Percentiles rank a stretch among this genome's conserved stretches.
Evolutionary conservation across 2,329 filamentous ascomycete genomes (phyloP).

Genomic region (Cladophialophora chaetospira): DNA sequence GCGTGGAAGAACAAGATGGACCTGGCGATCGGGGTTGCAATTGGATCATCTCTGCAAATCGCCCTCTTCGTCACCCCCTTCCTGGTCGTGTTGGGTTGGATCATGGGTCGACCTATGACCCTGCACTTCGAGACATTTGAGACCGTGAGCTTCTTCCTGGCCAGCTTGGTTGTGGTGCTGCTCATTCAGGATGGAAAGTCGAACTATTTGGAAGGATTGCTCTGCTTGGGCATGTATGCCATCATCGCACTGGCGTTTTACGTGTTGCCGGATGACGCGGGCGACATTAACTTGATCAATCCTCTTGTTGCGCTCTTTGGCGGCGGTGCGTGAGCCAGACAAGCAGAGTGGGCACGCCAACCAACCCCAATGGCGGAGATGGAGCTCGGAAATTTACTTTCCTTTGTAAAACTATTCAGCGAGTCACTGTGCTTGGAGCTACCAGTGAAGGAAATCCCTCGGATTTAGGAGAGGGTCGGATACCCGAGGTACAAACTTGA

Average conservation of each 20-base stretch:
- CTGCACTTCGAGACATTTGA: conserved; percentile 80
- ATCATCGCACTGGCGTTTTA: conserved; percentile 53
- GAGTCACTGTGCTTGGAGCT: too few species aligned
- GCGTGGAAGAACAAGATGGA: conserved; percentile 72
- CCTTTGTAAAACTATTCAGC: neutral
- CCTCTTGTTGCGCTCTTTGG: conserved; percentile 11
- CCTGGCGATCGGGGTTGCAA: conserved; percentile 73
- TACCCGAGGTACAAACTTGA: too few species aligned
- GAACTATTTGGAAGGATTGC: conserved; percentile 80
- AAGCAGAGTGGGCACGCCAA: neutral
- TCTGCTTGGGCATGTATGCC: conserved; percentile 60
- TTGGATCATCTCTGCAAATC: conserved; percentile 81
- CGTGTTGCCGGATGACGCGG: conserved; percentile 49
- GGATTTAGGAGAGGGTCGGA: neutral
- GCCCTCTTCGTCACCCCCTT: conserved; percentile 79
- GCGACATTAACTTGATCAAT: conserved; percentile 14
- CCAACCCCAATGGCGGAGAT: neutral
- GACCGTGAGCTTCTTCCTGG: conserved; percentile 75
- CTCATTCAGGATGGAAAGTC: conserved; percentile 78
- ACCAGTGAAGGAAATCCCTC: neutral
- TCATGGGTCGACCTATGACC: conserved; percentile 71
- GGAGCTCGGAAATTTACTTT: neutral
- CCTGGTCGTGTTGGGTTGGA: conserved; percentile 79
- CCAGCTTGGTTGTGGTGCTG: conserved; percentile 72
- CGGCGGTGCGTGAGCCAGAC: conserved; percentile 13